Base-by-base conservation (phyloP, 257 asterid species). In the Leptodermis oblonga region DNA sequence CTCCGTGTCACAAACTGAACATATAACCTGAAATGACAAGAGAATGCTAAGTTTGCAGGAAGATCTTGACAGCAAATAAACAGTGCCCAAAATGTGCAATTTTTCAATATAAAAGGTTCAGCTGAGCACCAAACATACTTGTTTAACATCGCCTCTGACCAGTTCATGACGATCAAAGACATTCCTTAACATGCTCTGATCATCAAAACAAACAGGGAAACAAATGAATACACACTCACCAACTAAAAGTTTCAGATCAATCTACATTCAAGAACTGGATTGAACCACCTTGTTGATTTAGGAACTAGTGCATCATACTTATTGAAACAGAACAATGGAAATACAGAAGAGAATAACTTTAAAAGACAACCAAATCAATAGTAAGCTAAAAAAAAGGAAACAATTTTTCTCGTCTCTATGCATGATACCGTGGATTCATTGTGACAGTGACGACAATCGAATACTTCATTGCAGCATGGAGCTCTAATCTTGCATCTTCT, bases 1-100 rank as follows among this genome's bases (percentile, higher is more conserved):
- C 78, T 94, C 97, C 2, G 97, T 87, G 81, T 94, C 99, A 62
- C 97, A 94, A 79, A 94, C 99, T 55, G 92, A 77, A 75, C 99
- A 94, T 30, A 94, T 94, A 71, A 93, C 97, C 99, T 93, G 87
- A 83, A 82, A 77, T 4, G 54, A 39, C 37, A 51, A 31, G 43
- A 67, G 18, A 25, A 46, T n/a, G 12, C 73, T 23, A 31, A 33
- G 23, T 65, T 20, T 18, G 56, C 68, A 53, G 53, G 22, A 7
- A 64, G 15, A 15, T 36, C 34, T 65, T 23, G 33, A 33, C 41
- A 66, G 49, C 30, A 53, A 30, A 46, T 31, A 11, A 31, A 20
- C 34, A 62, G 18, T 6, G 71, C 75, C 26, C n/a, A 69, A 31
- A 33, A 67, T 34, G 65, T 8, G 61, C 7, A 26, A 42, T 20